phyloP scores from a whole-genome alignment of 495 filamentous ascomycete species.

The Hyaloscypha bicolor region DNA sequence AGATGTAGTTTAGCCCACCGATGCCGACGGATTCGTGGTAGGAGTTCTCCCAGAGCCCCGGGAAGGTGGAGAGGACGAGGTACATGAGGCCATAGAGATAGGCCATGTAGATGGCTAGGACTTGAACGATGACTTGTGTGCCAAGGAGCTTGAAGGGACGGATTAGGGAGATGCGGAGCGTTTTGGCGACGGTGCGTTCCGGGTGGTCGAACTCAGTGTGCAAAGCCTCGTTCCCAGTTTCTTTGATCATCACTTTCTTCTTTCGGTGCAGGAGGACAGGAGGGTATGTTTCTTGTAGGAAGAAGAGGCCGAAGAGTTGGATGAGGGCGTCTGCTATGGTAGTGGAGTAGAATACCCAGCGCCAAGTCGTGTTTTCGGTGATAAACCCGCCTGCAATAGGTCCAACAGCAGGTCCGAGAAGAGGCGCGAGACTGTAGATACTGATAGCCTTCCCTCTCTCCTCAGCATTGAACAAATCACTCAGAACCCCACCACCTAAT shows the following conservation, averaged over 20 bases:
- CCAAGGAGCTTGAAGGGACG: slow-evolving; percentile 61
- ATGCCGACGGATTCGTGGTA: slow-evolving; percentile 65
- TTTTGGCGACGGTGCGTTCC: slow-evolving; percentile 46
- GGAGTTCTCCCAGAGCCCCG: slow-evolving; percentile 58
- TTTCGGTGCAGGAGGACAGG: slow-evolving; percentile 61
- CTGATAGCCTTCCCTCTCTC: slow-evolving; percentile 64
- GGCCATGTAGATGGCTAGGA: slow-evolving; percentile 63
- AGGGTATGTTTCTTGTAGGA: slow-evolving; percentile 70
- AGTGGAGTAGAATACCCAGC: slow-evolving; percentile 69
- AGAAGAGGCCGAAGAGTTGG: slow-evolving; percentile 63
- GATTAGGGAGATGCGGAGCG: slow-evolving; percentile 51
- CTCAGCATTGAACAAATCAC: slow-evolving; percentile 63
- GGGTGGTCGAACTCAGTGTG: slow-evolving; percentile 63
- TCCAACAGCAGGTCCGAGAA: slow-evolving; percentile 67
- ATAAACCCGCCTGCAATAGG: slow-evolving; percentile 68
- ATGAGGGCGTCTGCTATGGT: slow-evolving; percentile 64
- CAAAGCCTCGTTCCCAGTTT: slow-evolving; percentile 62
- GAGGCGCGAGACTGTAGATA: slow-evolving; percentile 65
- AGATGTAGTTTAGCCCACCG: slow-evolving; percentile 65
- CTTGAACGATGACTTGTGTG: slow-evolving; percentile 63
- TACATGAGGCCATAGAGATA: slow-evolving; percentile 77
- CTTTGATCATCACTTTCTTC: slow-evolving; percentile 56
- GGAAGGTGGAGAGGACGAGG: slow-evolving; percentile 70
- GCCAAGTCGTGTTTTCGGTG: slow-evolving; percentile 67
- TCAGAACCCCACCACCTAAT: slow-evolving; percentile 60